Base-by-base conservation (phyloP, 208 protist genomes). In the Trypanosoma theileri region DNA sequence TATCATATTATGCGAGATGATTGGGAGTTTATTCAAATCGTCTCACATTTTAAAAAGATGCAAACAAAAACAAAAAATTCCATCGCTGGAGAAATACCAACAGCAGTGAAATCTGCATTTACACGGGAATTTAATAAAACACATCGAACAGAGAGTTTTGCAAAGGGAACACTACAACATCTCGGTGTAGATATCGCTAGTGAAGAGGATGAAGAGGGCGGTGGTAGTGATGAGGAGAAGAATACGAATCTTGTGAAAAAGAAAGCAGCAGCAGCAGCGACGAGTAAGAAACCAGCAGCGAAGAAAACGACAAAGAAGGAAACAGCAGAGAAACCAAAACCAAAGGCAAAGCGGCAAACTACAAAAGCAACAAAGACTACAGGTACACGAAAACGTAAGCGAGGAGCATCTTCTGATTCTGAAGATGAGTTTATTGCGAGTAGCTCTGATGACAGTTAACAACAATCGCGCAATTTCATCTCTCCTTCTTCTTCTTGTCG, bases 41-140 rank as follows among this genome's bases (percentile, higher is more conserved):
- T 92, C 3, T 44, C 77, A 3, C 84, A 91, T 59, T 96, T 81
- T 68, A 93, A 94, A 77, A 77, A 83, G 54, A 90, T 88, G 82
- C 66, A 68, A 53, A 63, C 66, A 11, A 63, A 77, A 12, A 26
- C 35, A 44, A 9, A 58, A 56, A 24, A 62, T 44, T 31, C 26
- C 26, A 53, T 54, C 12, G 59, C 28, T n/a, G 73, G 67, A 13
- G 72, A 56, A 52, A 92, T 96, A 54, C 60, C 75, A n/a, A 82
- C 90, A 4, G 85, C 82, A 4, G 80, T 92, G 22, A 97, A 97
- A 76, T 67, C 83, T 3, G 91, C 91, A 35, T 94, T 97, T 66
- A 97, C 93, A 22, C 79, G 89, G 7, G 85, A 89, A 68, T 95
- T 94, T 66, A 96, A 96, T 73, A 89, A 88, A 51, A 93, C 85